Evolutionary conservation across 306 rosid genomes (phyloP).

Genomic region (Dalbergia cultrata): DNA sequence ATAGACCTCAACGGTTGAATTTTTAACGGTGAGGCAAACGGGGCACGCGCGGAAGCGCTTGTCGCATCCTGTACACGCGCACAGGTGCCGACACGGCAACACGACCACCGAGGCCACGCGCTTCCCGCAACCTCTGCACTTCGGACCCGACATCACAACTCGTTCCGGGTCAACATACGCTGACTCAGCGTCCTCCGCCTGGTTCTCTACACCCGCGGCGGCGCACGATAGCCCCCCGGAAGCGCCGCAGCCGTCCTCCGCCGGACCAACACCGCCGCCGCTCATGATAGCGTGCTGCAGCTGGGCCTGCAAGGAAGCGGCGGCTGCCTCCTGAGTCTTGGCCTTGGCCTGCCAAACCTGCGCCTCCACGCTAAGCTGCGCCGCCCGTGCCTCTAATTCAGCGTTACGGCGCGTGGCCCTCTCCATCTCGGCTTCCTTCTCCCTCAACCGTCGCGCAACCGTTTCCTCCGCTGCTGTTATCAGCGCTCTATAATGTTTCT

Average conservation of each 20-base stretch:
- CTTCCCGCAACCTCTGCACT: conserved; percentile 73
- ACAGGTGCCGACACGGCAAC: conserved; percentile 86
- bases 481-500: conserved; percentile 69
- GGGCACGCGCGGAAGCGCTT: conserved; percentile 75
- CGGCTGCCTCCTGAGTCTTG: conserved; percentile 75
- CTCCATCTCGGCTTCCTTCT: conserved; percentile 75
- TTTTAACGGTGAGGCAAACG: conserved; percentile 67
- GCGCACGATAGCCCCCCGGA: conserved; percentile 59
- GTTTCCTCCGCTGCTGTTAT: conserved; percentile 73
- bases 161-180: conserved; percentile 81
- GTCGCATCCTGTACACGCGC: conserved; percentile 82
- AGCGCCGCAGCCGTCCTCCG: conserved; percentile 53
- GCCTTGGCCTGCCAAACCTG: conserved; percentile 92
- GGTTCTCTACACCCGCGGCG: conserved; percentile 52
- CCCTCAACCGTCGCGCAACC: conserved; percentile 61
- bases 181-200: conserved; percentile 92
- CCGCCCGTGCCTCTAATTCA: conserved; percentile 89
- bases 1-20: conserved; percentile 76
- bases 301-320: conserved; percentile 75
- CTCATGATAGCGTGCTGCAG: conserved; percentile 76
- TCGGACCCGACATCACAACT: conserved; percentile 56
- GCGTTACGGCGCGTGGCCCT: conserved; percentile 73
- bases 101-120: conserved; percentile 81
- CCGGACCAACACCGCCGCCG: conserved; percentile 47
- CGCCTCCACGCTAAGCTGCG: conserved; percentile 73